Percentiles rank a stretch among this genome's conserved stretches.
phyloP scores from a whole-genome alignment of 371 early-diverging fungal species.

The Quaeritorhiza haematococci region DNA sequence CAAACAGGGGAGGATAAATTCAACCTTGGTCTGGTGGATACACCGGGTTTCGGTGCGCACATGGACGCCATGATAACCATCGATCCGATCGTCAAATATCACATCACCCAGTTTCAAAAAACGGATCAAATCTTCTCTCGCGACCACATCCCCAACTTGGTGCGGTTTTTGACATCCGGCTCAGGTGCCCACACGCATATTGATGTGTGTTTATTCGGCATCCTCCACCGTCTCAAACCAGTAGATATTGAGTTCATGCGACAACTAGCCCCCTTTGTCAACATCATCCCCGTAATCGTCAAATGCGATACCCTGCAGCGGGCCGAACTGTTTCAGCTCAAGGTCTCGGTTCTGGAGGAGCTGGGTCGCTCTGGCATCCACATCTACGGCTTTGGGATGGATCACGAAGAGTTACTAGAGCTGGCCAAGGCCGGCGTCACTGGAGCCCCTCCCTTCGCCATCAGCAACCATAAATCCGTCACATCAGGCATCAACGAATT shows the following conservation, averaged over 20 bases:
- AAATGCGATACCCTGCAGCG: conserved; percentile 59
- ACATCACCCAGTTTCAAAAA: conserved; percentile 22
- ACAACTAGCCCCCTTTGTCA: conserved; percentile 45
- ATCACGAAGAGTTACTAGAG: conserved; percentile 5
- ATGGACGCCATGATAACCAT: conserved; percentile 44
- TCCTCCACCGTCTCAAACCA: conserved; percentile 55
- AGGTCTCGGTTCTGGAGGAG: conserved; percentile 39
- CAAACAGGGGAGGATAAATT: conserved; percentile 7
- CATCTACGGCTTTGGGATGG: conserved; percentile 11
- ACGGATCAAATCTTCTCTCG: conserved; percentile 42
- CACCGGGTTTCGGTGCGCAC: conserved; percentile 53
- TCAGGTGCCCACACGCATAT: conserved; percentile 57
- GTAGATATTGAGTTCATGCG: conserved; percentile 65
- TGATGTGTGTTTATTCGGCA: conserved; percentile 64
- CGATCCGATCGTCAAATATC: conserved; percentile 18
- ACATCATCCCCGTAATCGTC: conserved; percentile 55
- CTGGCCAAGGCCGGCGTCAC: conserved; percentile 17
- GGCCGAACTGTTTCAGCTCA: conserved; percentile 49
- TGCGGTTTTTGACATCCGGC: conserved; percentile 27
- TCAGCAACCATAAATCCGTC: conserved; percentile 8
- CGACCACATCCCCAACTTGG: conserved; percentile 11
- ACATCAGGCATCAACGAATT: conserved; percentile 3
- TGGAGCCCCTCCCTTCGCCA: conserved; percentile 27
- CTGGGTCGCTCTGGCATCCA: conserved; percentile 34
- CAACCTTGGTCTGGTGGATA: conserved; percentile 51